Percentiles rank a stretch among this genome's conserved stretches.
Evolutionary conservation across 2,329 filamentous ascomycete genomes (phyloP).

Genomic region (Colletotrichum siamense): DNA sequence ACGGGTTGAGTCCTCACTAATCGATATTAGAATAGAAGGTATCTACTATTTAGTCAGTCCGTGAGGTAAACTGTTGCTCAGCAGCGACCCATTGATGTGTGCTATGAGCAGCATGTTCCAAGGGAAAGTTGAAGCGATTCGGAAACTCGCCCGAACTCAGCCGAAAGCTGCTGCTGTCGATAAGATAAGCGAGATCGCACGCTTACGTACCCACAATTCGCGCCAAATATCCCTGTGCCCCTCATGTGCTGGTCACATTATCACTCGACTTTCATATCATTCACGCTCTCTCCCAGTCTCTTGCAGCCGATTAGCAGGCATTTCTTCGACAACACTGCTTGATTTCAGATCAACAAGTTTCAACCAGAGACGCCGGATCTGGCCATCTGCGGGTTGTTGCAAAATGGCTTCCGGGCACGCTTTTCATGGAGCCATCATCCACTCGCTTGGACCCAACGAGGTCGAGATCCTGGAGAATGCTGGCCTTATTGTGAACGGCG

Average conservation of each 20-base stretch:
- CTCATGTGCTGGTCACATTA: neutral
- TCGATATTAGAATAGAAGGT: neutral
- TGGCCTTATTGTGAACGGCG: conserved; percentile 33
- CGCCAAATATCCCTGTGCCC: neutral
- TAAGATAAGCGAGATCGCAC: conserved; percentile 1
- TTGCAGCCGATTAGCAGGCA: no score
- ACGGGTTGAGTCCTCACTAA: neutral
- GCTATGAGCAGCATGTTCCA: neutral
- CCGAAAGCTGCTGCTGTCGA: neutral
- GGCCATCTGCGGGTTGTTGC: neutral
- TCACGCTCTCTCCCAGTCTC: neutral
- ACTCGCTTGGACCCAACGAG: conserved; percentile 37
- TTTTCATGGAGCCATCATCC: conserved; percentile 48
- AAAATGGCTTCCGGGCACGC: conserved; percentile 6
- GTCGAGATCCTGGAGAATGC: conserved; percentile 44
- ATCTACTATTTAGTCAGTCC: neutral
- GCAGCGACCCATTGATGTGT: neutral
- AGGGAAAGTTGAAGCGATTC: neutral
- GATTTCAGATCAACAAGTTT: neutral
- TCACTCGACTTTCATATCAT: neutral
- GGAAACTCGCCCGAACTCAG: conserved; percentile 4
- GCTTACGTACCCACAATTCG: neutral
- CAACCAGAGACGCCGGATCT: neutral
- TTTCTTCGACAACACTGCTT: no score
- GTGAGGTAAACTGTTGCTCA: neutral